These are phyloP conservation scores for Cyclotella distinguenda DNA, from an alignment of 108 stramenopile genomes.

Conservation along the genomic window DNA sequence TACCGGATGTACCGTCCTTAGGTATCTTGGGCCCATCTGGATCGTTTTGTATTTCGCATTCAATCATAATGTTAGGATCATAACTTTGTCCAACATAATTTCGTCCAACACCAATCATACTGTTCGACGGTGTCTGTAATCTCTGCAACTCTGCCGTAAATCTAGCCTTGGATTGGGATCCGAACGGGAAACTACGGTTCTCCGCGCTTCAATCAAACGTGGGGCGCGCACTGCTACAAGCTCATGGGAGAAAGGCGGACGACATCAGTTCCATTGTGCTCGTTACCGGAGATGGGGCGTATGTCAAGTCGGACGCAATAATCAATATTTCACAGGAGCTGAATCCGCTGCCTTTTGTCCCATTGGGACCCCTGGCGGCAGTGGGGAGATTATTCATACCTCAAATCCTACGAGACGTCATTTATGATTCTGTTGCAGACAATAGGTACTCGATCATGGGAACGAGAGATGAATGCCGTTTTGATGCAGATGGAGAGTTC, in stretches of 20 bases:
- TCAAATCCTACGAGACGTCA: slow-evolving; percentile 59
- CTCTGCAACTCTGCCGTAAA: slow-evolving; percentile 76
- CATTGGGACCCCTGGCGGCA: slow-evolving; percentile 43
- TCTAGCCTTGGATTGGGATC: slow-evolving; percentile 69
- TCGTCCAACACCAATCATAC: slow-evolving; percentile 73
- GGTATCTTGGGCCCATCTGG: no score
- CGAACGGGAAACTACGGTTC: slow-evolving; percentile 63
- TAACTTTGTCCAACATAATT: no score
- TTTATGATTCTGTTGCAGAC: slow-evolving; percentile 79
- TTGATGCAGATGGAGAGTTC: slow-evolving; percentile 66
- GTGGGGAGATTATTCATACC: slow-evolving; percentile 54
- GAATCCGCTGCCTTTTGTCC: slow-evolving; percentile 52
- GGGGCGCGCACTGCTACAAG: slow-evolving; percentile 57
- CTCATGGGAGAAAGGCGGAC: slow-evolving; percentile 59
- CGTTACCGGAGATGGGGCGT: slow-evolving; percentile 59
- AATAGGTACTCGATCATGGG: slow-evolving; percentile 80
- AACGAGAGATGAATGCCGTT: slow-evolving; percentile 53
- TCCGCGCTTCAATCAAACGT: slow-evolving; percentile 73
- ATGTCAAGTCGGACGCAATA: slow-evolving; percentile 69
- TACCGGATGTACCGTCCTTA: no score
- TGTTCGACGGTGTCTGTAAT: slow-evolving; percentile 81
- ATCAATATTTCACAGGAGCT: slow-evolving; percentile 64
- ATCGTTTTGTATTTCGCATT: no score
- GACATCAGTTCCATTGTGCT: slow-evolving; percentile 80
- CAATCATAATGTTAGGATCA: no score